Base-by-base conservation (phyloP, 441 rosid genomes). In the Aquilaria agallochum region DNA sequence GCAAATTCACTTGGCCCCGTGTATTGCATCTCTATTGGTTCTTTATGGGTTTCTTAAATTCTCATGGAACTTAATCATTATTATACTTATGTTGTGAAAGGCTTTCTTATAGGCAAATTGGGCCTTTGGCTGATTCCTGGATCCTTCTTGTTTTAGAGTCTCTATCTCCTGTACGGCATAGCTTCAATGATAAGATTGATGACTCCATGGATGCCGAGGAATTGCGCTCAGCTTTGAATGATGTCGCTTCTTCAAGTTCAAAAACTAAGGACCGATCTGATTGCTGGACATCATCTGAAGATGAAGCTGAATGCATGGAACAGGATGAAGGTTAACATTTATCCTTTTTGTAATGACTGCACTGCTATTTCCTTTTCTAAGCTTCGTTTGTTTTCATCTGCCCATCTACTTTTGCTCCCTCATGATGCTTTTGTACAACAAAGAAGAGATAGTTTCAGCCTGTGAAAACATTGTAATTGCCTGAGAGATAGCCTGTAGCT, bases 201-300 rank as follows among this genome's bases (percentile, higher is more conserved):
- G 94, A 87, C 49, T 74, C 74, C 51, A 74, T 82, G 80, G 79
- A 70, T 63, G 90, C 82, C 1, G 87, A 90, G 52, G 86, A 85
- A 70, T 63, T 87, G 71, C 53, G 68, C 52, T 78, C 61, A 62
- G 86, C 78, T 62, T 76, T 87, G 69, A 83, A 76, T 62, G 82
- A 82, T 58, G 77, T 68, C 71, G 89, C 87, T 71, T 85, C 89
- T 53, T 91, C 94, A 11, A 89, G 96, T 76, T 71, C 60, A 50
- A 77, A 79, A 50, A 1, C 65, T 31, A 46, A 74, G 20, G 70
- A 51, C 60, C 76, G 45, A 53, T 76, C 76, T 53, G 73, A 80
- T 72, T 90, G 90, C 58, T 94, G 97, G 97, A 73, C 86, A 46
- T 94, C 95, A 60, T 86, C 88, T 27, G 96, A 89, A 48, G 95